A percentile compares a stretch with the other conserved stretches of the same genome.
Conservation (phyloP, 768 basidiomycete genomes). For the Agaricus blazei region DNA sequence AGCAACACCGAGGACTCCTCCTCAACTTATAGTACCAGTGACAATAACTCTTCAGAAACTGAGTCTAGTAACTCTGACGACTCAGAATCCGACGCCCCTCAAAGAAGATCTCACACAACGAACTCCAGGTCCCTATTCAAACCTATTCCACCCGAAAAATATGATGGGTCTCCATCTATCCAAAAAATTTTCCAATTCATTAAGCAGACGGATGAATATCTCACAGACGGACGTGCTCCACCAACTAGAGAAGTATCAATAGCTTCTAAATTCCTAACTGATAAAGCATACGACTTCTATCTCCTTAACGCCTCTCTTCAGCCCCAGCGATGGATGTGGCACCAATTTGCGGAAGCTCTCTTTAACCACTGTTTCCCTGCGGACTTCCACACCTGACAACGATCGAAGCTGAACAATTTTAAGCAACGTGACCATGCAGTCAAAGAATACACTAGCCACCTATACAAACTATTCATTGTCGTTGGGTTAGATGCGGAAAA, state of each 20-base stretch:
- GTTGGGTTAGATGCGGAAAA: too few relatives aligned
- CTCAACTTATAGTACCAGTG: too few relatives aligned
- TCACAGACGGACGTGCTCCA: slow-evolving; percentile 16
- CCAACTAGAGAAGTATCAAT: slow-evolving; percentile 13
- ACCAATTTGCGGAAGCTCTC: slow-evolving; percentile 21
- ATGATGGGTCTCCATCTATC: slow-evolving; percentile 21
- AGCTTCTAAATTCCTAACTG: slow-evolving; percentile 23
- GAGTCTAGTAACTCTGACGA: too few relatives aligned
- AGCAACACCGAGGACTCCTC: too few relatives aligned
- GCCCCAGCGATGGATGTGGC: slow-evolving; percentile 17
- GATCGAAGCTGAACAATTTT: too few relatives aligned
- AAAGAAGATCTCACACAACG: not conserved
- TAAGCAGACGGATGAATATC: slow-evolving; percentile 18
- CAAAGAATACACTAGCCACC: too few relatives aligned
- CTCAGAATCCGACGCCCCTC: too few relatives aligned
- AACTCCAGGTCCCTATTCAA: slow-evolving; percentile 11
- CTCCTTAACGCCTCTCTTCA: slow-evolving; percentile 20
- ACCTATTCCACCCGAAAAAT: slow-evolving; percentile 18
- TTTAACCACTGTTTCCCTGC: slow-evolving; percentile 31
- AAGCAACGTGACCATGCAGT: too few relatives aligned
- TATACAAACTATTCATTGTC: too few relatives aligned
- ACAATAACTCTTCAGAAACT: too few relatives aligned
- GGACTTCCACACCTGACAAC: slow-evolving; percentile 13
- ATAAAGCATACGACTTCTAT: slow-evolving; percentile 24
- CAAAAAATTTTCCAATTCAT: slow-evolving; percentile 21